A percentile compares a stretch with the other conserved stretches of the same genome.
Conservation (phyloP, 1,284 basidiomycete genomes). For the Jaminaea rosea region DNA sequence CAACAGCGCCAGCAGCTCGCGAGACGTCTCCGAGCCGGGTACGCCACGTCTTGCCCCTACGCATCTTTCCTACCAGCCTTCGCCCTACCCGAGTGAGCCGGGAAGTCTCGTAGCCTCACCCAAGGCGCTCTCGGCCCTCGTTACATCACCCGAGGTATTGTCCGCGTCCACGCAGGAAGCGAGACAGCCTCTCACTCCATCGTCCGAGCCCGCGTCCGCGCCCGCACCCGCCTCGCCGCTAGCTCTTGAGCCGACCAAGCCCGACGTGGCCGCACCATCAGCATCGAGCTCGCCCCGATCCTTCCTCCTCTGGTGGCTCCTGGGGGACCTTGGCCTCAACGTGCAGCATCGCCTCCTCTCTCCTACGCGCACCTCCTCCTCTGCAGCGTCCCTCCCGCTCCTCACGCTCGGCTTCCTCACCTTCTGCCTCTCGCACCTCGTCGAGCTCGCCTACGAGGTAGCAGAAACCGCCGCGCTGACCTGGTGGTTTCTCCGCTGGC, state of each 20-base stretch:
- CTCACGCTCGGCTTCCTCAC: constrained; percentile 26
- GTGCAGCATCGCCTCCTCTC: too few species aligned
- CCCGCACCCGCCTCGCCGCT: not conserved
- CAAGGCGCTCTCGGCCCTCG: too few species aligned
- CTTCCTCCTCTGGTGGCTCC: constrained; percentile 30
- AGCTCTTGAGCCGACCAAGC: not conserved
- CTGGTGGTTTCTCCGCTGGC: constrained; percentile 41
- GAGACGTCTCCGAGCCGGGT: constrained; percentile 21
- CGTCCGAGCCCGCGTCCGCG: too few species aligned
- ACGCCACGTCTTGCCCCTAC: constrained; percentile 30
- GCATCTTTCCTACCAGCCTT: constrained; percentile 24
- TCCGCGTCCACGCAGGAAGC: too few species aligned
- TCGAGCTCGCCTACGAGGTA: constrained; percentile 25
- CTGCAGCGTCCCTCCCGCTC: not conserved
- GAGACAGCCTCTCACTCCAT: too few species aligned
- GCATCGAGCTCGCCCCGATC: constrained; percentile 14
- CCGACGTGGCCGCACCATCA: not conserved
- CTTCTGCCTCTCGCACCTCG: constrained; percentile 36
- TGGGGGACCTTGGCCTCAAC: constrained; percentile 30
- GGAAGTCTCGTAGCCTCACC: too few species aligned
- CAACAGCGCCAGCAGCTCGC: constrained; percentile 17
- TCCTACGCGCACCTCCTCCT: not conserved
- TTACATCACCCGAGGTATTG: too few species aligned
- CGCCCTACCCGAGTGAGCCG: constrained; percentile 33
- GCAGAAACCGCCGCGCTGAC: constrained; percentile 18